A percentile compares a stretch with the other conserved stretches of the same genome.
These are phyloP conservation scores for Boletus subparvulus DNA, from an alignment of 768 basidiomycete species.

Conservation along the genomic window DNA sequence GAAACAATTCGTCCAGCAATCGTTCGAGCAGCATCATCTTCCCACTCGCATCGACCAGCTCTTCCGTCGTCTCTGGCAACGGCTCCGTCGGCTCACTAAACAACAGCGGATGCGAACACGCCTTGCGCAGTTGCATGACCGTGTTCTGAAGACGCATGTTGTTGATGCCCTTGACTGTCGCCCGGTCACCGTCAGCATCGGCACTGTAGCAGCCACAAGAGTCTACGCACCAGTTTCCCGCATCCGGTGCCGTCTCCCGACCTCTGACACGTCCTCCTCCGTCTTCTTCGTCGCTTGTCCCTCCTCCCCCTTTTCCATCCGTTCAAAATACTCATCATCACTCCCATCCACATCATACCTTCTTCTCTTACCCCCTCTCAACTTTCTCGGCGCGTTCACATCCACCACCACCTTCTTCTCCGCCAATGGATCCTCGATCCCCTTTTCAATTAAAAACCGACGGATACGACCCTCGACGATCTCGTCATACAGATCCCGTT, in stretches of 20 bases:
- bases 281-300: constrained; percentile 36
- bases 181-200: constrained; percentile 2
- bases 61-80: constrained; percentile 62
- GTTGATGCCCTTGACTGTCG: constrained; percentile 76
- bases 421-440: constrained; percentile 22
- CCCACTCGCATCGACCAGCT: constrained; percentile 83
- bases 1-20: constrained; percentile 79
- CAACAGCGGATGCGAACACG: constrained; percentile 89
- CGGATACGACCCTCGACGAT: constrained; percentile 73
- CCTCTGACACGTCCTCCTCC: constrained; percentile 48
- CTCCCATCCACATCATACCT: constrained; percentile 58
- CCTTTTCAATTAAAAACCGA: constrained; percentile 50
- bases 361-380: constrained; percentile 39
- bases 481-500: constrained; percentile 82
- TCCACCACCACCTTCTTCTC: constrained; percentile 27
- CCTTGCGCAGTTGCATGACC: constrained; percentile 97
- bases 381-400: constrained; percentile 34
- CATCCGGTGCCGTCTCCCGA: constrained; percentile 57
- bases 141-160: constrained; percentile 93
- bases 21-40: constrained; percentile 98
- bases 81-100: constrained; percentile 50
- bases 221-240: constrained; percentile 58
- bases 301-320: constrained; percentile 50
- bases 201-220: background rate
- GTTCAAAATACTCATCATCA: constrained; percentile 64